Base-by-base conservation (phyloP, 2,329 filamentous ascomycete species). In the Exophiala sp. region DNA sequence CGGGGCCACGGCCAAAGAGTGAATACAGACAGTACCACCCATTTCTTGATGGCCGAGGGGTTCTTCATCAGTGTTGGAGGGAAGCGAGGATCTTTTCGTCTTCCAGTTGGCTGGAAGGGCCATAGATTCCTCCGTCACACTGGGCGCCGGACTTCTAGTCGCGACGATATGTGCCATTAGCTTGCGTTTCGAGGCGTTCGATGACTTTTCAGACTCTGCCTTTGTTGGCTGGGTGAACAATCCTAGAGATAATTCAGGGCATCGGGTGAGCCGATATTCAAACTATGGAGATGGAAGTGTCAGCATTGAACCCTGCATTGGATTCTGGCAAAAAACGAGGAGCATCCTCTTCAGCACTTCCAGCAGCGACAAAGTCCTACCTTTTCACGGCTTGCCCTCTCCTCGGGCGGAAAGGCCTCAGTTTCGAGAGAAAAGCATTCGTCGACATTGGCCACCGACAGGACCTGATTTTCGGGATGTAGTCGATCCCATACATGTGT, bases 1-100 rank as follows among this genome's bases (percentile, higher is more conserved):
- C 1, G 89, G 89, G 50, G 87, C 77, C 5, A 96, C 85, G 14
- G 88, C 89, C 4, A 96, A 78, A 0, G 88, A 92, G 71, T 96
- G 91, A 46, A 96, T 73, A 51, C 84, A 89, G 51, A 96, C 79
- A 0, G 89, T 95, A 40, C 83, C 74, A 36, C 90, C 90, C 12
- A 76, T 74, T 54, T 89, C 83, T 63, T 87, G 82, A 69, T 95
- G 89, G 32, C 89, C 89, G 8, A 83, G 65, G 1, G 69, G 66
- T 34, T 78, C 75, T 43, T 71, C 68, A 48, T 75, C 71, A 14
- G 58, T 50, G 40, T 29, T 58, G 12, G 58, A 58, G 33, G 65
- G 56, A 11, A 69, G 59, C 9, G 66, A 68, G 55, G 67, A 65
- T 52, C 71, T 72, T 45, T 70, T 65, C 7, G 76, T 75, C 56